Evolutionary conservation across 306 rosid species (phyloP), one percentile per base, ranked within the genome.

Genomic region (Vigna radiata): DNA sequence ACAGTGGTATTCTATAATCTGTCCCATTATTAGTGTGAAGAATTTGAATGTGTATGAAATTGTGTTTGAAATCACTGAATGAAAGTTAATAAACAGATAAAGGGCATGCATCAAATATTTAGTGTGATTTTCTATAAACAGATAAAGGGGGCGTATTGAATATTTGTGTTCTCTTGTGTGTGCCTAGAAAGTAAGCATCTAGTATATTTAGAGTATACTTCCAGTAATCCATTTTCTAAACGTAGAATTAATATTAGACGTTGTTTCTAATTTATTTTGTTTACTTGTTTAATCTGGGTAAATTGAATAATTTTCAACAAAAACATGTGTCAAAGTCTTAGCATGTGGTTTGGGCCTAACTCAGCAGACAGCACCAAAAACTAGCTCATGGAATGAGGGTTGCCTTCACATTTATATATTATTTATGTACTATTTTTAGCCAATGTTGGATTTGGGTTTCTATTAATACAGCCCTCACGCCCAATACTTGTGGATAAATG

Each of bases 91-190:
- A 31, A 61, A n/a, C 12, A 33, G 3, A 59, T 25, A 25, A 59
- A 5, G 65, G 9, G 14, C 64, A 25, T 25, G 33, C 5, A 29
- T 29, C 5, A 4, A 29, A 29, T 29, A 29, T 29, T 29, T 4
- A 29, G 33, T 4, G 4, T 29, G 33, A 29, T 29, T 29, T 29
- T 29, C 33, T 29, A 29, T 29, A 29, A 29, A 29, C 33, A 29
- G 33, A 29, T 29, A 29, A 29, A 29, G 33, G 33, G 33, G 33
- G 33, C 5, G 18, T 58, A 5, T 25, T 60, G 43, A 36, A 48
- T 65, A 73, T 33, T 71, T 60, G 37, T 18, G 10, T 7, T 54
- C 55, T 16, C 52, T 61, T 78, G 64, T 49, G 73, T 65, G 25
- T 52, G 25, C 68, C 17, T 39, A 41, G 19, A 23, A 67, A 53